Evolutionary conservation across 1,139 yeast genomes (phyloP).

Genomic region (Hyphopichia fennica): DNA sequence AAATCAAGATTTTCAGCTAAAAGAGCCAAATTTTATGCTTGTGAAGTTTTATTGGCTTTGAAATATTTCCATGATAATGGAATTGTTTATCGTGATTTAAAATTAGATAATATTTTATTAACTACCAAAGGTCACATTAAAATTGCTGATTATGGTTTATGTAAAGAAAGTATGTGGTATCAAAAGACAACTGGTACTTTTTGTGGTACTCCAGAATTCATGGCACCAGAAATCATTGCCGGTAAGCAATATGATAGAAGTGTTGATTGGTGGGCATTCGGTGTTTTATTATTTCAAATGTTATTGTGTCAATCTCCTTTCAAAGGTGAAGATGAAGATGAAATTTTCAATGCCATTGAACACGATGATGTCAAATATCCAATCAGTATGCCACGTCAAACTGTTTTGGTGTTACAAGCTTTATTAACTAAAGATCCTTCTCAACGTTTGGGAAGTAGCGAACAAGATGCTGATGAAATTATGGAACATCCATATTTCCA

Average conservation of each 20-base stretch:
- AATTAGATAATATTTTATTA: constrained; percentile 86
- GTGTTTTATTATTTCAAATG: constrained; percentile 95
- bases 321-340: constrained; percentile 98
- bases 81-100: constrained; percentile 93
- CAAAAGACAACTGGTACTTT: constrained; percentile 92
- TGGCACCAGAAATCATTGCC: constrained; percentile 97
- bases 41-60: constrained; percentile 88
- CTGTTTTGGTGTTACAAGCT: constrained; percentile 90
- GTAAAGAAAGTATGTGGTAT: constrained; percentile 94
- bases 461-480: constrained; percentile 85
- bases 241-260: constrained; percentile 91
- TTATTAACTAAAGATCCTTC: constrained; percentile 85
- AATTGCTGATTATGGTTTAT: constrained; percentile 94
- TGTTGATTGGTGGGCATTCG: constrained; percentile 99
- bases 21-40: constrained; percentile 95
- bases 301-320: constrained; percentile 94
- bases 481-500: constrained; percentile 94
- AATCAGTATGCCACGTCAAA: constrained; percentile 95
- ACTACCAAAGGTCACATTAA: constrained; percentile 94
- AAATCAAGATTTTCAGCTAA: constrained; percentile 84
- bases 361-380: constrained; percentile 98
- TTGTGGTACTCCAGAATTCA: constrained; percentile 98
- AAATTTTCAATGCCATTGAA: constrained; percentile 94
- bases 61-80: constrained; percentile 95
- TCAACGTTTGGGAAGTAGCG: constrained; percentile 81